phyloP scores from a whole-genome alignment of 768 basidiomycete species.

The Phanerochaete sordida region DNA sequence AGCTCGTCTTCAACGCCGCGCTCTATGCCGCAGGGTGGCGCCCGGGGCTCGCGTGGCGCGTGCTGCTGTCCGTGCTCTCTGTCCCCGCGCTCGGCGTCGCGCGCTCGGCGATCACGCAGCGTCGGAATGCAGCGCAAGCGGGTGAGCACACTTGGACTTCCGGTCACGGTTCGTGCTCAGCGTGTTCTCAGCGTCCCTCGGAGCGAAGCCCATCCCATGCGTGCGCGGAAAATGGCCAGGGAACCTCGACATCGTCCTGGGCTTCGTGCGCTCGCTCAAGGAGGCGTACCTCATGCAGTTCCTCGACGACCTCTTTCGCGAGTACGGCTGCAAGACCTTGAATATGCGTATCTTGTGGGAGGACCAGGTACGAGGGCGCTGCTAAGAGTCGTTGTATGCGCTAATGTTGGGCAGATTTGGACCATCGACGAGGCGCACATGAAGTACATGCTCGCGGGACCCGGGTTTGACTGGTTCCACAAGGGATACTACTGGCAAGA shows the following conservation, averaged over 20 bases:
- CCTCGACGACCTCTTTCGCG: not conserved
- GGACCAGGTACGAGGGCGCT: constrained; percentile 5
- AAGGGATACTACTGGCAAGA: not conserved
- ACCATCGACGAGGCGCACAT: not conserved
- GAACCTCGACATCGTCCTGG: not conserved
- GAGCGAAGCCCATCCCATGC: not conserved
- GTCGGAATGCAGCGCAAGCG: not conserved
- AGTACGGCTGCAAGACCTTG: not conserved
- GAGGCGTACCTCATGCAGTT: not conserved
- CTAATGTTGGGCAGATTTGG: constrained; percentile 24
- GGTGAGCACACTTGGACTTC: not conserved
- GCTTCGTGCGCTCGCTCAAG: not conserved
- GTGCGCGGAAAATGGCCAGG: not conserved
- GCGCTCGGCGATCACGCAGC: not conserved
- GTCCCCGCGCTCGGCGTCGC: not conserved
- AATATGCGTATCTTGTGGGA: not conserved
- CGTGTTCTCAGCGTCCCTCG: not conserved
- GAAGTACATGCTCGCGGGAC: not conserved
- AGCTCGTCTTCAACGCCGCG: not conserved
- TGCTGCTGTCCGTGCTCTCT: not conserved
- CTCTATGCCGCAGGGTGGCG: not conserved
- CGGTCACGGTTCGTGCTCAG: not conserved
- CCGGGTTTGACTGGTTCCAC: not conserved
- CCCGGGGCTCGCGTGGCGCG: not conserved
- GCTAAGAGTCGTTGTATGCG: constrained; percentile 17